phyloP scores from a whole-genome alignment of 345 rosid species.

The Clarkia xantiana region DNA sequence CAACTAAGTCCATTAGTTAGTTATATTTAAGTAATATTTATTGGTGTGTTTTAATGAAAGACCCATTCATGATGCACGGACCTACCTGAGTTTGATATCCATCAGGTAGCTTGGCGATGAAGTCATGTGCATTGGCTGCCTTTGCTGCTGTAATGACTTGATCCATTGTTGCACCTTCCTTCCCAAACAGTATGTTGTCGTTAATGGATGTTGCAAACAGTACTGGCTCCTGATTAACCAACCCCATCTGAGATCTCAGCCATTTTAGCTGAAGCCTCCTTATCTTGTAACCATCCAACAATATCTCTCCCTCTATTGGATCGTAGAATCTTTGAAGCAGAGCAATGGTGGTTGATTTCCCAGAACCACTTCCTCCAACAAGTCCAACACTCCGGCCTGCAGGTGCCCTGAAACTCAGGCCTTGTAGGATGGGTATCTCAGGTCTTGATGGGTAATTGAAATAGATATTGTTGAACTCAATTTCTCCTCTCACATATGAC shows the following conservation, averaged over 20 bases:
- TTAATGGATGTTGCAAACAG: constrained; percentile 48
- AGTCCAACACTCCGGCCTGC: constrained; percentile 52
- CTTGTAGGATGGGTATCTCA: constrained; percentile 39
- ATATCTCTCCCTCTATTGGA: constrained; percentile 36
- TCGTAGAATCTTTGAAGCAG: constrained; percentile 58
- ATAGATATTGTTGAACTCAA: constrained; percentile 32
- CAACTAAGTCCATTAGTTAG: no score
- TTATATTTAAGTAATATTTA: no score
- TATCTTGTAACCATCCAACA: constrained; percentile 45
- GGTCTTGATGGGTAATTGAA: constrained; percentile 56
- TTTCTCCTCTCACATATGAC: constrained; percentile 49
- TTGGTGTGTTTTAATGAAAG: neutral
- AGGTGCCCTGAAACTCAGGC: constrained; percentile 37
- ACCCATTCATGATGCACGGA: neutral
- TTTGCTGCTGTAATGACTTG: constrained; percentile 40
- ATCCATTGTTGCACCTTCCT: constrained; percentile 49
- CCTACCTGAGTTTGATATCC: constrained; percentile 60
- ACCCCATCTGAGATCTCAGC: constrained; percentile 54
- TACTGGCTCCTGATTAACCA: constrained; percentile 54
- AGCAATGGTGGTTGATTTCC: constrained; percentile 48
- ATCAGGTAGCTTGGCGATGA: constrained; percentile 44
- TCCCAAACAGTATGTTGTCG: constrained; percentile 52
- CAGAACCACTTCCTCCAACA: constrained; percentile 62
- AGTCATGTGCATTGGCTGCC: constrained; percentile 54
- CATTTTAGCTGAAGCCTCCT: constrained; percentile 48